Conservation (phyloP, 148 eudicot genomes). For the Camellia granthamiana region DNA sequence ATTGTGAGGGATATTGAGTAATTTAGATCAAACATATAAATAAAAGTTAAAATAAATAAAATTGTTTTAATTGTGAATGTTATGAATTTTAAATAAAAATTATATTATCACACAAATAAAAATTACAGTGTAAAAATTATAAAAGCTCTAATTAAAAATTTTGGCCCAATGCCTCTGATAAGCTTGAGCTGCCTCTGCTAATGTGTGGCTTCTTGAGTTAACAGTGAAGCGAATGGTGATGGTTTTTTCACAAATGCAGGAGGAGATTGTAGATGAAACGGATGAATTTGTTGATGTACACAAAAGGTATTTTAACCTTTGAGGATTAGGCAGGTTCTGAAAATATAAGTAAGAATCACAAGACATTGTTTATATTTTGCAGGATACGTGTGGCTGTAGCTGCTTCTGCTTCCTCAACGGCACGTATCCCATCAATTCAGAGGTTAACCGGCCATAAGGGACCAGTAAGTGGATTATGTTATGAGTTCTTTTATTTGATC, state of each 20-base stretch:
- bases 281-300: constrained; percentile 96
- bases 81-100: no score
- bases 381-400: constrained; percentile 99
- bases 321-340: background rate
- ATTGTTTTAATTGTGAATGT: no score
- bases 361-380: constrained; percentile 25
- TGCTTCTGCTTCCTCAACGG: constrained; percentile 89
- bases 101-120: no score
- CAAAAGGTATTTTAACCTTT: constrained; percentile 48
- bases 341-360: background rate
- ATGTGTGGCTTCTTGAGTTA: background rate
- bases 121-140: no score
- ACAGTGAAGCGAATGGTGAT: constrained; percentile 1
- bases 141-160: no score
- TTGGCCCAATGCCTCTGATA: no score
- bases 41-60: no score
- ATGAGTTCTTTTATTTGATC: background rate
- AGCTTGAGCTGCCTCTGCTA: background rate
- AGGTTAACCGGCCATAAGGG: constrained; percentile 63
- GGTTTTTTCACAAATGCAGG: constrained; percentile 45
- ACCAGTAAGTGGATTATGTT: constrained; percentile 45
- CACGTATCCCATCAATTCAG: constrained; percentile 78
- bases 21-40: no score
- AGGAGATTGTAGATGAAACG: constrained; percentile 97
- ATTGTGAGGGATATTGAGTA: no score